Evolutionary conservation across 345 rosid species (phyloP).

Genomic region (Carallia brachiata): DNA sequence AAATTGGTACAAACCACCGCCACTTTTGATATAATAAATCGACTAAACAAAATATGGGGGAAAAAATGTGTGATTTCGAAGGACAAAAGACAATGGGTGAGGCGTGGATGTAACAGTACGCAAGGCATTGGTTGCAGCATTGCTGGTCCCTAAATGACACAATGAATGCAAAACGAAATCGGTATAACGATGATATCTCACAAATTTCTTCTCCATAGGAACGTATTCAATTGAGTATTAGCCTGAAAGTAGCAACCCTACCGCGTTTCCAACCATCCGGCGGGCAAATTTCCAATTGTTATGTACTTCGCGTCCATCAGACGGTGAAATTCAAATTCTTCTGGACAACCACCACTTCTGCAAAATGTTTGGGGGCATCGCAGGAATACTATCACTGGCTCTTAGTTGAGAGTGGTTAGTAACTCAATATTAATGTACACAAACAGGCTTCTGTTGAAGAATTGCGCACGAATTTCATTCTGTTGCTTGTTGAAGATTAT

Average conservation of each 20-base stretch:
- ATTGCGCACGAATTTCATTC: conserved; percentile 20
- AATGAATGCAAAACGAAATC: neutral
- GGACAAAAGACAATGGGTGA: too few species aligned
- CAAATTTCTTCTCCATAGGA: conserved; percentile 5
- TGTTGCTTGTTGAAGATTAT: conserved; percentile 34
- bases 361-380: neutral
- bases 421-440: conserved; percentile 17
- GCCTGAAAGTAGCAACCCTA: neutral
- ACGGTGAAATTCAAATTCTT: neutral
- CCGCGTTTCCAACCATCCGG: neutral
- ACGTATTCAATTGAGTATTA: conserved; percentile 5
- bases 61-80: neutral
- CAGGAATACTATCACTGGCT: neutral
- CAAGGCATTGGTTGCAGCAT: neutral
- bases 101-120: neutral
- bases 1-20: too few species aligned
- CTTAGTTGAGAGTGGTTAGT: conserved; percentile 2
- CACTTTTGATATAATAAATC: neutral
- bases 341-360: neutral
- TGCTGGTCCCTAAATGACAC: conserved; percentile 2
- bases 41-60: neutral
- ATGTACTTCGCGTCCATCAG: neutral
- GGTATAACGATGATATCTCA: neutral
- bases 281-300: neutral
- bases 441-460: neutral